Base-by-base conservation (phyloP, 495 filamentous ascomycete genomes). In the Hypoxylon fragiforme region DNA sequence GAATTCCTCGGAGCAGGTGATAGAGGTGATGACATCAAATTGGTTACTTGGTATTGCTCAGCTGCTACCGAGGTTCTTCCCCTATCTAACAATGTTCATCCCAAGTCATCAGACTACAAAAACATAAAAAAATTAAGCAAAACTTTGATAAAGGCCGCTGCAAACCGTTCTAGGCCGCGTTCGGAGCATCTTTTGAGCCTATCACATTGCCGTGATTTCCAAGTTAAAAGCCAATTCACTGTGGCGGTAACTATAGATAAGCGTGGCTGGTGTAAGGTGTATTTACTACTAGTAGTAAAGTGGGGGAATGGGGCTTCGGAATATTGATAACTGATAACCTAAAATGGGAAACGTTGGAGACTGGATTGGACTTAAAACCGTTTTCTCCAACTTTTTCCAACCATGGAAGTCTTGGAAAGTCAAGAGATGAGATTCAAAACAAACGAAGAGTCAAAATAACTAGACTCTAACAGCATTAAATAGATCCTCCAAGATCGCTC, bases 191-290 rank as follows among this genome's bases (percentile, higher is more conserved):
- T 7, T 12, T 8, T 42, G 16, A 53, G 43, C 58, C 51, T 44
- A 62, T 62, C 58, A 62, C 35, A 16, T 46, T 44, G 30, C 26
- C 14, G 14, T 39, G 41, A 62, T 62, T 62, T 38, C n/a, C n/a
- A n/a, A n/a, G n/a, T n/a, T n/a, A n/a, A n/a, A n/a, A n/a, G n/a
- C n/a, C n/a, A n/a, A n/a, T n/a, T n/a, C n/a, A n/a, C n/a, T 24
- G 42, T 52, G 55, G 52, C 34, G 14, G 34, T 37, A 9, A 4
- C 13, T 15, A 14, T 1, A 5, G 13, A 37, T 7, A n/a, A n/a
- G n/a, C n/a, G n/a, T n/a, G n/a, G n/a, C n/a, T n/a, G n/a, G n/a
- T n/a, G n/a, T n/a, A n/a, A n/a, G n/a, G n/a, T n/a, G n/a, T n/a
- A n/a, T n/a, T n/a, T n/a, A n/a, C n/a, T n/a, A n/a, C n/a, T n/a